Percentiles rank a stretch among this genome's conserved stretches.
phyloP scores from a whole-genome alignment of 176 grass and related monocot genomes.

The Ensete glaucum region DNA sequence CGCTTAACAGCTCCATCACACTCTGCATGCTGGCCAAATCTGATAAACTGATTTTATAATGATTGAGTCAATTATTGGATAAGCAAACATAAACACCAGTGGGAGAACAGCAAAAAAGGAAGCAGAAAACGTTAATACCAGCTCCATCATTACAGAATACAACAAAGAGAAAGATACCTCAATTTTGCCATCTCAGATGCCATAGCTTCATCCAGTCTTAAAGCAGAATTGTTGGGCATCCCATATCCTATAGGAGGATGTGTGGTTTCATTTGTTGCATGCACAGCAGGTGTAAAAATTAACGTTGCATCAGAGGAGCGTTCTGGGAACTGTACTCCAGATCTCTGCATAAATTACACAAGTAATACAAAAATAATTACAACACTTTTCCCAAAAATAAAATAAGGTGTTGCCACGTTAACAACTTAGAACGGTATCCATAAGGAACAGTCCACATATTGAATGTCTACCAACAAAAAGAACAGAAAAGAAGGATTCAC shows the following conservation, averaged over 20 bases:
- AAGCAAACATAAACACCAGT: not conserved
- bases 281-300: slow-evolving; percentile 51
- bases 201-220: slow-evolving; percentile 67
- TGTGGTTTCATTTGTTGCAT: slow-evolving; percentile 14
- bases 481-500: no score
- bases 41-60: slow-evolving; percentile 34
- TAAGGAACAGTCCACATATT: no score
- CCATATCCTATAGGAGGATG: slow-evolving; percentile 33
- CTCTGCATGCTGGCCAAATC: slow-evolving; percentile 54
- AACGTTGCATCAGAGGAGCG: slow-evolving; percentile 44
- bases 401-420: no score
- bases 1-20: slow-evolving; percentile 56
- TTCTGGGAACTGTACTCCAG: slow-evolving; percentile 61
- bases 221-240: slow-evolving; percentile 50
- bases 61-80: slow-evolving; percentile 1
- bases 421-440: not conserved
- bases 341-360: slow-evolving; percentile 28
- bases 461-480: no score
- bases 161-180: slow-evolving; percentile 27
- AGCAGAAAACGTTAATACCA: not conserved
- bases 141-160: not conserved
- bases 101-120: slow-evolving; percentile 4
- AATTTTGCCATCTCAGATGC: slow-evolving; percentile 49
- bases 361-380: no score
- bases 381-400: not conserved